A percentile compares a stretch with the other conserved stretches of the same genome.
Evolutionary conservation across 1,139 yeast genomes (phyloP).

Genomic region (Debaryomyces udenii): DNA sequence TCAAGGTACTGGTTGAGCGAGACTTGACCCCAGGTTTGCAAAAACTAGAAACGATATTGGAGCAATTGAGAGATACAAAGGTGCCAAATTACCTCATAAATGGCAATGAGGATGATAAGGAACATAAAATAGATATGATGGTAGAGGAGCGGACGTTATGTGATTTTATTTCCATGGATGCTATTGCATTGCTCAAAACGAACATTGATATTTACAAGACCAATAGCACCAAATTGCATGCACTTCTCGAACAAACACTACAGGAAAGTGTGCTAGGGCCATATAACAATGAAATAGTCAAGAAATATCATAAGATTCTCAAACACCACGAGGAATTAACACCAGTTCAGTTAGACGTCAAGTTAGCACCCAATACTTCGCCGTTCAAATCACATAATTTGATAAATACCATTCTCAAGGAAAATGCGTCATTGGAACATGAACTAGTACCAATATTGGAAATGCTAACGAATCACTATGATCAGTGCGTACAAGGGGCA

Average conservation of each 20-base stretch:
- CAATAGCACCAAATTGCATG: conserved; percentile 30
- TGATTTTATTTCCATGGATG: conserved; percentile 42
- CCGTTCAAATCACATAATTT: conserved; percentile 20
- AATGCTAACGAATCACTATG: conserved; percentile 79
- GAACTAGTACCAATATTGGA: conserved; percentile 72
- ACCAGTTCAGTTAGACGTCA: conserved; percentile 23
- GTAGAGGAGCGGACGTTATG: conserved; percentile 16
- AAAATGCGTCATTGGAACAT: conserved; percentile 59
- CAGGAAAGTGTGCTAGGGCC: conserved; percentile 20
- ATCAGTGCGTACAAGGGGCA: conserved; percentile 61
- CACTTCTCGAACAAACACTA: conserved; percentile 24
- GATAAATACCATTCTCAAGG: conserved; percentile 30
- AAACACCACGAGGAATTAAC: conserved; percentile 27
- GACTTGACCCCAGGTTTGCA: conserved; percentile 27
- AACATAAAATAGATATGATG: conserved; percentile 1
- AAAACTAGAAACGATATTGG: conserved; percentile 30
- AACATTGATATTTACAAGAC: conserved; percentile 33
- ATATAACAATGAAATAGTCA: conserved; percentile 17
- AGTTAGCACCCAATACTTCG: conserved; percentile 13
- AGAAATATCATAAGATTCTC: conserved; percentile 19
- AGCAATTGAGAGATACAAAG: conserved; percentile 25
- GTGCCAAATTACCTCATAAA: conserved; percentile 34
- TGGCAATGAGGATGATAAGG: conserved; percentile 5
- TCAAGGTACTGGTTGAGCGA: conserved; percentile 22
- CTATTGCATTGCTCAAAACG: conserved; percentile 27